Base-by-base conservation (phyloP, 306 rosid genomes). In the Pyrus betulifolia region DNA sequence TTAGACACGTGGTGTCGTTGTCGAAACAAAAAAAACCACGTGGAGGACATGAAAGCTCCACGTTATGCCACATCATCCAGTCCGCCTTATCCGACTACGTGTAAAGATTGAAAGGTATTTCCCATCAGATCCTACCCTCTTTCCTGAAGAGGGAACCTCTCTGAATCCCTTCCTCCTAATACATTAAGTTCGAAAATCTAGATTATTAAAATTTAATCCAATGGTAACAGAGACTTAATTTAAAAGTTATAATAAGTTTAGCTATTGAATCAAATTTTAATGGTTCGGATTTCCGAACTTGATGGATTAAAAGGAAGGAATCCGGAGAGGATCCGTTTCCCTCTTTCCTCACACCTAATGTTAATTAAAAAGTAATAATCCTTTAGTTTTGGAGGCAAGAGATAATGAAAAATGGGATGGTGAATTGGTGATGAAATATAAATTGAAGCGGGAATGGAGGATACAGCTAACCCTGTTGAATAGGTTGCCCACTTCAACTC, bases 1-100 rank as follows among this genome's bases (percentile, higher is more conserved):
- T 23, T 1, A 4, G 57, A 79, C 90, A 86, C 87, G 86, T 86
- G 86, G 80, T 31, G 42, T 68, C 31, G 38, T 31, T 72, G 67
- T 79, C 86, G 3, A 51, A 15, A 45, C 4, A 30, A 22, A 21
- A 21, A 19, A 35, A 40, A 25, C 84, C 91, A 81, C 82, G 84
- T 86, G 87, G 70, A 38, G 23, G 58, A 67, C 61, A 74, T 71
- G 73, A 68, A 57, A 77, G 70, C 84, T 70, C 78, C 19, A 57
- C 11, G 60, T 23, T 35, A 28, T 25, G 77, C 81, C 88, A 82
- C 86, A 59, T 77, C 80, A 79, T 3, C 59, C 19, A 52, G 54
- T 74, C 74, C 55, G 77, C 86, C 80, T 35, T 35, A 83, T 85
- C 64, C 70, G 71, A 71, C n/a, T 69, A 35, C 62, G 75, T 55